Conservation (phyloP, 768 basidiomycete genomes). For the Tylopilus balloui region DNA sequence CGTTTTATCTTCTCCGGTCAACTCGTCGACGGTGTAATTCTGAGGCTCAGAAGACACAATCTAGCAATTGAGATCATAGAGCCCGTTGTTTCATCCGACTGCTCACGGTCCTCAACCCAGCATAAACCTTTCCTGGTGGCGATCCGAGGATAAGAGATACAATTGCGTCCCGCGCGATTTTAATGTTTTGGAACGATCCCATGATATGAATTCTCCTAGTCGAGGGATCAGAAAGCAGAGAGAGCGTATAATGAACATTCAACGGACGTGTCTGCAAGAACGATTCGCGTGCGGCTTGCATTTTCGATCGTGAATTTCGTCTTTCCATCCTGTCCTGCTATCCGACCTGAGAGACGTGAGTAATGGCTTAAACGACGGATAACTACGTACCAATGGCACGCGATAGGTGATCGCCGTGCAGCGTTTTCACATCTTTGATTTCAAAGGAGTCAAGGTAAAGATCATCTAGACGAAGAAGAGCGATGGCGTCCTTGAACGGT, state of each 20-base stretch:
- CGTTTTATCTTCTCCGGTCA: constrained; percentile 4
- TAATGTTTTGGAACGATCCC: constrained; percentile 98
- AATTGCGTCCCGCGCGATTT: constrained; percentile 93
- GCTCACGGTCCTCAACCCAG: constrained; percentile 85
- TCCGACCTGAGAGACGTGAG: constrained; percentile 60
- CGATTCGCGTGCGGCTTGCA: constrained; percentile 92
- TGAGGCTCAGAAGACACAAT: constrained; percentile 2
- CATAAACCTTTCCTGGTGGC: constrained; percentile 92
- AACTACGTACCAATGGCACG: constrained; percentile 80
- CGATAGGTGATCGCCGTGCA: constrained; percentile 97
- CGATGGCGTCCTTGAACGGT: constrained; percentile 77
- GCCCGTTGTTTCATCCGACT: constrained; percentile 92
- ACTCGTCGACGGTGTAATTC: constrained; percentile 9
- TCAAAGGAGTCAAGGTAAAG: constrained; percentile 98
- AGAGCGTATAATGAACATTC: background rate
- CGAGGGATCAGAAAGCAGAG: constrained; percentile 8
- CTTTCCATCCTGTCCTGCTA: constrained; percentile 98
- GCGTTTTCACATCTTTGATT: constrained; percentile 97
- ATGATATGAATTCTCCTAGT: constrained; percentile 95
- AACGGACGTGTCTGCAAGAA: constrained; percentile 93
- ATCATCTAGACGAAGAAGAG: constrained; percentile 91
- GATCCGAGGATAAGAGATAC: constrained; percentile 94
- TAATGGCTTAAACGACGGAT: background rate
- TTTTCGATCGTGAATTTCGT: constrained; percentile 99
- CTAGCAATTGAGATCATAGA: constrained; percentile 40